These are phyloP conservation scores for Umbelopsis ramanniana DNA, from an alignment of 192 early-diverging fungal genomes.

Conservation along the genomic window DNA sequence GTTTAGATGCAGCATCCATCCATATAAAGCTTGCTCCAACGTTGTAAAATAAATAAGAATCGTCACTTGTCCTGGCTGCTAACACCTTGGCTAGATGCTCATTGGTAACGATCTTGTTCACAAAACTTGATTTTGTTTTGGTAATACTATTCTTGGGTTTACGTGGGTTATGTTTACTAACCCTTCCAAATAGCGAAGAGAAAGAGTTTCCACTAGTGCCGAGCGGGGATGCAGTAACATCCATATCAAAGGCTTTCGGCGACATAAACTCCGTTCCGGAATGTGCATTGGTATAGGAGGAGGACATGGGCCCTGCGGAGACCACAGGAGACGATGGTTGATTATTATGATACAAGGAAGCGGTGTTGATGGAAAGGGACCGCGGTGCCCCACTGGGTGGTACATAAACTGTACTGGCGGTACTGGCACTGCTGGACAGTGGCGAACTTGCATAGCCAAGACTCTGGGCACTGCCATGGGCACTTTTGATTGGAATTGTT, in stretches of 20 bases:
- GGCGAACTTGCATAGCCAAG: constrained; percentile 11
- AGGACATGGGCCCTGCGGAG: not conserved
- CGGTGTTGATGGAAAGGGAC: constrained; percentile 5
- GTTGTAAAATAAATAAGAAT: constrained; percentile 73
- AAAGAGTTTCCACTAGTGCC: constrained; percentile 8
- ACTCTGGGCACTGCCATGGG: constrained; percentile 8
- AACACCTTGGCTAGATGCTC: constrained; percentile 65
- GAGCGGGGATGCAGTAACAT: not conserved
- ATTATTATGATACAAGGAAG: not conserved
- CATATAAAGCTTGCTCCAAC: constrained; percentile 67
- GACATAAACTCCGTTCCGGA: constrained; percentile 6
- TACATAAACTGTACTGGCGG: not conserved
- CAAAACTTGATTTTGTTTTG: constrained; percentile 70
- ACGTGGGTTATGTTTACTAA: constrained; percentile 11
- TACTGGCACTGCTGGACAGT: constrained; percentile 17
- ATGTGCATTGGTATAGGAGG: constrained; percentile 5
- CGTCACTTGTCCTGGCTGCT: constrained; percentile 48
- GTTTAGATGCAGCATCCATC: constrained; percentile 59
- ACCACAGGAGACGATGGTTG: constrained; percentile 1
- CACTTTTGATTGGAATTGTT: constrained; percentile 6
- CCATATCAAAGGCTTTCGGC: not conserved
- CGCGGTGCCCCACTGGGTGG: not conserved
- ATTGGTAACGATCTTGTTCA: constrained; percentile 62
- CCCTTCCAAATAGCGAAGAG: not conserved
- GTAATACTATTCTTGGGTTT: constrained; percentile 65